Conservation (phyloP, 768 basidiomycete genomes). For the Mycena floridula region DNA sequence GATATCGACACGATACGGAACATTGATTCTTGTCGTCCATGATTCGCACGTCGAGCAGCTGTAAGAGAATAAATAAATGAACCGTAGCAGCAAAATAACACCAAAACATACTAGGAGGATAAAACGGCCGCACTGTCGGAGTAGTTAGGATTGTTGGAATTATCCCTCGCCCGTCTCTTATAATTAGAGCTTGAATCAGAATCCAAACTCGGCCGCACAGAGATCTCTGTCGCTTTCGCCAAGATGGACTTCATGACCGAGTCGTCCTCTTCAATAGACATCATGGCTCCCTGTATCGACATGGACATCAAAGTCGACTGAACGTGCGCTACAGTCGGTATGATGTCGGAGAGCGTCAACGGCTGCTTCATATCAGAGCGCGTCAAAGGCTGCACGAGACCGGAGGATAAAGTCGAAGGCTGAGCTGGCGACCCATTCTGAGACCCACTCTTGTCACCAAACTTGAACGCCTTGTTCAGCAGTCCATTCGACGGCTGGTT, state of each 20-base stretch:
- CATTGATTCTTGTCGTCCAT: constrained; percentile 49
- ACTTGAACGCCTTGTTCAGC: constrained; percentile 68
- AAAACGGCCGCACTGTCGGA: too few species aligned
- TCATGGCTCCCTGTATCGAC: too few species aligned
- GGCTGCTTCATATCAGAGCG: constrained; percentile 66
- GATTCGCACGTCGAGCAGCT: constrained; percentile 28
- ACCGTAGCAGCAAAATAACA: too few species aligned
- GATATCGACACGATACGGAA: constrained; percentile 78
- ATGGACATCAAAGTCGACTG: constrained; percentile 40
- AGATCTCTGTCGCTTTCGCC: constrained; percentile 36
- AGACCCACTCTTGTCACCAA: constrained; percentile 46
- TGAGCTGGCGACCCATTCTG: constrained; percentile 3
- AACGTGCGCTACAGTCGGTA: constrained; percentile 54
- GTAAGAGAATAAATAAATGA: too few species aligned
- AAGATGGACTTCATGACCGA: constrained; percentile 51
- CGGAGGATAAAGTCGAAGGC: too few species aligned
- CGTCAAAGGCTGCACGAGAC: constrained; percentile 45
- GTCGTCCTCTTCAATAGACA: constrained; percentile 46
- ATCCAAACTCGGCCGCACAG: constrained; percentile 33
- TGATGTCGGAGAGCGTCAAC: constrained; percentile 69
- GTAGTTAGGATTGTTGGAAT: constrained; percentile 48
- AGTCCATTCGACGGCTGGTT: constrained; percentile 69
- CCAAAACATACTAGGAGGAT: too few species aligned
- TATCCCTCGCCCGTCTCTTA: constrained; percentile 22
- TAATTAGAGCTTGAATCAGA: constrained; percentile 43